These are phyloP conservation scores for Cucurbita pepo DNA, from an alignment of 306 rosid species.

Conservation along the genomic window DNA sequence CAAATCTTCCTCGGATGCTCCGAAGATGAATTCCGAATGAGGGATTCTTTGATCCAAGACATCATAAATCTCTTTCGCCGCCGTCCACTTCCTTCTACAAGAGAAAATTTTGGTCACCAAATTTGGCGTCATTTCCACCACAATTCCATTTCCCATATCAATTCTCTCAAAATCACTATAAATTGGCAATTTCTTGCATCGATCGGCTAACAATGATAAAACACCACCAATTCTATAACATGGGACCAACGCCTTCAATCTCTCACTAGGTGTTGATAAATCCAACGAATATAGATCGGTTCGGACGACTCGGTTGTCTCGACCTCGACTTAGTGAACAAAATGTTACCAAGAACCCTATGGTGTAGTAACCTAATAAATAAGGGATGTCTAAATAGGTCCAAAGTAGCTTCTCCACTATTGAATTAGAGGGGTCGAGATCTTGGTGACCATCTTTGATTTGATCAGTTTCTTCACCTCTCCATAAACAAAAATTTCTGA, in stretches of 20 bases:
- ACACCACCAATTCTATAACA: constrained; percentile 48
- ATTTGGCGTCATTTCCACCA: constrained; percentile 55
- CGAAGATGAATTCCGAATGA: constrained; percentile 42
- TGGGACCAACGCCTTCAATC: constrained; percentile 52
- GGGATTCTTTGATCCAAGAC: constrained; percentile 66
- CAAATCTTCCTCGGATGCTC: constrained; percentile 25
- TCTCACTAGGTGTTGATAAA: constrained; percentile 31
- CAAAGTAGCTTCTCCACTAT: constrained; percentile 42
- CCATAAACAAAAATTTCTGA: constrained; percentile 58
- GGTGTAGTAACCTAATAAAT: constrained; percentile 63
- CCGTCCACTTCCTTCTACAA: constrained; percentile 35
- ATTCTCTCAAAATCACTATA: constrained; percentile 66
- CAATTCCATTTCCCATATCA: constrained; percentile 34
- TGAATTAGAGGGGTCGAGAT: constrained; percentile 33
- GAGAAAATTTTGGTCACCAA: constrained; percentile 37
- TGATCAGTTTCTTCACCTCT: constrained; percentile 76
- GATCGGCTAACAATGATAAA: constrained; percentile 38
- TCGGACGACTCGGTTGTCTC: constrained; percentile 23
- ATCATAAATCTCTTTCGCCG: constrained; percentile 75
- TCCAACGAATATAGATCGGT: constrained; percentile 50
- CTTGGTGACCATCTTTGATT: constrained; percentile 24
- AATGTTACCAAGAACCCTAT: constrained; percentile 45
- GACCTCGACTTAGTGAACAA: constrained; percentile 56
- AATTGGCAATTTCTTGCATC: constrained; percentile 23
- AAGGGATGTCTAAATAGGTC: constrained; percentile 66